A percentile compares a stretch with the other conserved stretches of the same genome.
Evolutionary conservation across 2,329 filamentous ascomycete genomes (phyloP).

Genomic region (Mycogone perniciosa): DNA sequence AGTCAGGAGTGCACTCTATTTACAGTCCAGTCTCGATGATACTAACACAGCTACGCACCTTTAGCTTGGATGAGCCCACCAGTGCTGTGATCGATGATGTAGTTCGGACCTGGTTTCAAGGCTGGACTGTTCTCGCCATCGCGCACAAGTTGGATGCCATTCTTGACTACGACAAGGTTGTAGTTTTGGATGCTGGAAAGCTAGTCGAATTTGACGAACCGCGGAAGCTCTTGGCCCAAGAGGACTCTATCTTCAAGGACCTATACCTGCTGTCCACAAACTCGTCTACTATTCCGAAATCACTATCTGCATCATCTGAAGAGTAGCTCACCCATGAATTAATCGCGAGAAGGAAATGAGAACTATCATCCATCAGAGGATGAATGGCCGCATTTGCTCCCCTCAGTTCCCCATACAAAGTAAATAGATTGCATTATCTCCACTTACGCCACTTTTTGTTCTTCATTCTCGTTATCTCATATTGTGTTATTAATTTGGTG

Average conservation of each 20-base stretch:
- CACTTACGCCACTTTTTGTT: too few species aligned
- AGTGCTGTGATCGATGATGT: slow-evolving; percentile 13
- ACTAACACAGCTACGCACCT: too few species aligned
- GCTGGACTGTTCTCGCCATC: slow-evolving; percentile 40
- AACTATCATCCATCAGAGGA: too few species aligned
- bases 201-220: slow-evolving; percentile 35
- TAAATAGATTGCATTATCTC: too few species aligned
- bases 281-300: not conserved
- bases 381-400: too few species aligned
- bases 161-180: slow-evolving; percentile 42
- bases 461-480: too few species aligned
- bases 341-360: too few species aligned
- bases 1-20: slow-evolving; percentile 26
- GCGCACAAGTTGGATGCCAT: slow-evolving; percentile 32
- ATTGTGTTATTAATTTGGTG: too few species aligned
- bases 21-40: too few species aligned
- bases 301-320: too few species aligned
- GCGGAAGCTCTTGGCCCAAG: not conserved
- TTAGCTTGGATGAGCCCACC: slow-evolving; percentile 16
- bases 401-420: too few species aligned
- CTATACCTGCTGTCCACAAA: slow-evolving; percentile 8
- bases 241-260: slow-evolving; percentile 4
- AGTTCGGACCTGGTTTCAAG: slow-evolving; percentile 14
- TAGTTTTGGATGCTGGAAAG: slow-evolving; percentile 43
- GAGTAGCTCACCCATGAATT: too few species aligned